These are phyloP conservation scores for Lichtheimia ramosa DNA, from an alignment of 371 early-diverging fungal genomes.

Conservation along the genomic window DNA sequence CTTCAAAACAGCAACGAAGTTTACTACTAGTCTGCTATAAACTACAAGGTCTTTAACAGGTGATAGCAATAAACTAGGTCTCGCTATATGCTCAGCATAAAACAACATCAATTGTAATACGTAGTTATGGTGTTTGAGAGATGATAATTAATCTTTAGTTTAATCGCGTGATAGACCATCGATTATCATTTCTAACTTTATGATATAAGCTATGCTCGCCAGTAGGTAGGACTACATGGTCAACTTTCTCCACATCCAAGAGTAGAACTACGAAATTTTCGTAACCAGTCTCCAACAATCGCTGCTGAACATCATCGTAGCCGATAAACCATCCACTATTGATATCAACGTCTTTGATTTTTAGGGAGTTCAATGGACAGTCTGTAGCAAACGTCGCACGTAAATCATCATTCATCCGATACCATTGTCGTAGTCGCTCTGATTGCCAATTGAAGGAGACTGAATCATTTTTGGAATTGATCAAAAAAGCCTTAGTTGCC, in stretches of 20 bases:
- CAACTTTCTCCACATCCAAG: constrained; percentile 28
- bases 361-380: background rate
- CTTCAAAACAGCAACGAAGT: too few relatives aligned
- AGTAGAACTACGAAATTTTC: constrained; percentile 30
- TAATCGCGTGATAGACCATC: background rate
- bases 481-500: constrained; percentile 9
- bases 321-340: constrained; percentile 13
- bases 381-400: constrained; percentile 22
- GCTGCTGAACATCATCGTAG: constrained; percentile 14
- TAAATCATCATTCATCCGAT: constrained; percentile 20
- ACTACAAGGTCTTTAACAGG: too few relatives aligned
- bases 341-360: constrained; percentile 16
- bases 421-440: constrained; percentile 29
- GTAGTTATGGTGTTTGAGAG: too few relatives aligned
- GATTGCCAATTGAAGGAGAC: constrained; percentile 35
- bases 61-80: too few relatives aligned
- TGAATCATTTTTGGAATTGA: background rate
- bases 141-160: too few relatives aligned
- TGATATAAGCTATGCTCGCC: constrained; percentile 10
- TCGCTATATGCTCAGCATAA: too few relatives aligned
- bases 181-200: background rate
- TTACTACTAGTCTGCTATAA: too few relatives aligned
- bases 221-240: constrained; percentile 14
- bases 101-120: too few relatives aligned
- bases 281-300: constrained; percentile 23